A percentile compares a stretch with the other conserved stretches of the same genome.
Conservation (phyloP, 2,329 filamentous ascomycete genomes). For the Hypoxylon sp. region DNA sequence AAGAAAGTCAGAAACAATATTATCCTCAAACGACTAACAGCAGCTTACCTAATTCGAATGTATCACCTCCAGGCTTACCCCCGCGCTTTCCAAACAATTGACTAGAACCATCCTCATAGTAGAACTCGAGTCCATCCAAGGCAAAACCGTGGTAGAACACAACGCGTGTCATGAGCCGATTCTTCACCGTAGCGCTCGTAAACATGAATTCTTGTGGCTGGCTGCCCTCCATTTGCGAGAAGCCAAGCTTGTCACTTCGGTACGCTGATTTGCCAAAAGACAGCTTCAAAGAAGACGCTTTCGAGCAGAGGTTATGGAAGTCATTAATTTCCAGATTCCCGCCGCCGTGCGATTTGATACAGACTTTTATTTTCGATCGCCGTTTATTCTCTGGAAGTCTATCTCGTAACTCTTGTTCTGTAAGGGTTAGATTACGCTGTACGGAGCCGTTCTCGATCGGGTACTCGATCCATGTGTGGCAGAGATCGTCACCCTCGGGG, state of each 20-base stretch:
- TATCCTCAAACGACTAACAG: not conserved
- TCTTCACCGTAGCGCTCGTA: constrained; percentile 75
- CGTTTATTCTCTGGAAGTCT: constrained; percentile 80
- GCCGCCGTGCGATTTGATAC: constrained; percentile 82
- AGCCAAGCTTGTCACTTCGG: constrained; percentile 80
- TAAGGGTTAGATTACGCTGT: constrained; percentile 80
- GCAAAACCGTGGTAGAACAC: constrained; percentile 82
- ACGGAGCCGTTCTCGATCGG: constrained; percentile 72
- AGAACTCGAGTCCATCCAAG: constrained; percentile 90
- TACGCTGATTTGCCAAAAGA: constrained; percentile 79
- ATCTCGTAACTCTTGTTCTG: constrained; percentile 80
- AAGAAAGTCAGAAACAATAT: constrained; percentile 31
- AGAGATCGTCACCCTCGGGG: constrained; percentile 83
- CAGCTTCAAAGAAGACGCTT: constrained; percentile 80
- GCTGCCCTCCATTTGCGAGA: constrained; percentile 79
- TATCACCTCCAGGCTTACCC: constrained; percentile 77
- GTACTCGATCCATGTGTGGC: constrained; percentile 87
- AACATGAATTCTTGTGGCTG: constrained; percentile 81
- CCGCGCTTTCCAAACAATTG: constrained; percentile 90
- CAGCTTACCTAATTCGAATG: constrained; percentile 81
- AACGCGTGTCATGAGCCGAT: constrained; percentile 81
- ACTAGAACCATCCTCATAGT: constrained; percentile 87
- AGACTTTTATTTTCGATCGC: constrained; percentile 78
- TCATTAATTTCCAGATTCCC: constrained; percentile 84
- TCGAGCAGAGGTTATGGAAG: constrained; percentile 78